Evolutionary conservation across 2,329 filamentous ascomycete species (phyloP).

Genomic region (Apiospora marii): DNA sequence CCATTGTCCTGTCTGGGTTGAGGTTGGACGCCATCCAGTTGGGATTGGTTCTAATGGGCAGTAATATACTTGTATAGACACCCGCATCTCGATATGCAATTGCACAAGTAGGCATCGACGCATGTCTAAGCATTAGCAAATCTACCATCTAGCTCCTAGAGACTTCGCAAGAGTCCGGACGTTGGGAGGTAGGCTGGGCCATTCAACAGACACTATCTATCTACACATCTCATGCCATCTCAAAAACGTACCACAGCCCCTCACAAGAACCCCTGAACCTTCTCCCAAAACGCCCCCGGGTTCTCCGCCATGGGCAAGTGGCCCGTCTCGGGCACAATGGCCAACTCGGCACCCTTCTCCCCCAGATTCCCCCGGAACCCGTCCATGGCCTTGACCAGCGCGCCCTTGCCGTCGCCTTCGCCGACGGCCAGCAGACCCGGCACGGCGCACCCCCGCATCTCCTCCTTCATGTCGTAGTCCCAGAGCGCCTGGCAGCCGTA

Average conservation of each 20-base stretch:
- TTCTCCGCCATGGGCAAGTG: constrained; percentile 88
- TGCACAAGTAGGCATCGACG: too few relatives aligned
- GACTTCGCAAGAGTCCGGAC: too few relatives aligned
- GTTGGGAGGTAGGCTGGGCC: too few relatives aligned
- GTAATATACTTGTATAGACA: too few relatives aligned
- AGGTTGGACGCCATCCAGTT: constrained; percentile 31
- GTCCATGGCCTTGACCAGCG: constrained; percentile 81
- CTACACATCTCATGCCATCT: neutral
- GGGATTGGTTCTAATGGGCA: too few relatives aligned
- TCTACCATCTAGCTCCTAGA: too few relatives aligned
- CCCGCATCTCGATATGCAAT: too few relatives aligned
- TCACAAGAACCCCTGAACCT: constrained; percentile 65
- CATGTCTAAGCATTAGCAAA: too few relatives aligned
- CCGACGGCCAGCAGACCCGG: constrained; percentile 77
- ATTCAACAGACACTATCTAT: too few relatives aligned
- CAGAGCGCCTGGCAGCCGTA: constrained; percentile 75
- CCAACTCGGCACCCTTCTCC: constrained; percentile 62
- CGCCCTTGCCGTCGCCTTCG: constrained; percentile 72
- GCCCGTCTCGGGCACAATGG: constrained; percentile 73
- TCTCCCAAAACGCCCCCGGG: constrained; percentile 71
- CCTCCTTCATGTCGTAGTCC: constrained; percentile 70
- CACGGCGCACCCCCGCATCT: constrained; percentile 61
- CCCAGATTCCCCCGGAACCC: constrained; percentile 71
- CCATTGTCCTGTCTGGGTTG: constrained; percentile 59
- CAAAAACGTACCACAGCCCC: neutral